Evolutionary conservation across 169 alveolate genomes (phyloP), one percentile per base, ranked within the genome.

Genomic region (Eimeria acervulina): DNA sequence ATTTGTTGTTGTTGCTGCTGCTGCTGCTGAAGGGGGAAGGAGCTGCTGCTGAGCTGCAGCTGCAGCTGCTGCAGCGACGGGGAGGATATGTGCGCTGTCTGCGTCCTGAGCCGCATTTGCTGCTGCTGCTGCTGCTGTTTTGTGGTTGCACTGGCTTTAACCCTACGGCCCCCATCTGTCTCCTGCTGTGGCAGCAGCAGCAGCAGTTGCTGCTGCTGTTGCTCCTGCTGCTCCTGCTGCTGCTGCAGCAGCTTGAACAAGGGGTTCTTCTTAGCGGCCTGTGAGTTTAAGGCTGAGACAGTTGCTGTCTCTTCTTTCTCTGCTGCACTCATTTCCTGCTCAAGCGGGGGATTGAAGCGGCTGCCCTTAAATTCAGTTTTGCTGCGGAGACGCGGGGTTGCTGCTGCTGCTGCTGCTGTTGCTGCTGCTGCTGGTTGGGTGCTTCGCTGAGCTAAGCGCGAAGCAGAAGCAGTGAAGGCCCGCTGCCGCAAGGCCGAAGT

Each of bases 211-310:
- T 44, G 88, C 61, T 78, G 59, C 59, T 38, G 89, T 40, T 38
- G 89, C 66, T n/a, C n/a, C n/a, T n/a, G n/a, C 87, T 42, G 59
- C 59, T 42, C 68, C 40, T 44, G 88, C 61, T 78, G 59, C 59
- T 38, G 89, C 66, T 38, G 89, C 66, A 42, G 89, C 89, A n/a
- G 66, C 36, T 44, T 63, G 10, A n/a, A 28, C 7, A 21, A 38
- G 33, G 66, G 36, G 36, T 36, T 42, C 59, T 12, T 42, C 38
- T 38, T 28, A 33, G 87, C 12, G 33, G 21, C 61, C 28, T 76
- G 61, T 10, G 87, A 33, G 87, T 28, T 76, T 23, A 26, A 5
- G 8, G 68, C 42, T 6, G 89, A 19, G 31, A 6, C 38, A 7
- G 38, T 6, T 15, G 74, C 40, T 78, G 55, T 44, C 42, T 44